Evolutionary conservation across 2,329 filamentous ascomycete species (phyloP).

Genomic region (Ceratocystis lukuohia): DNA sequence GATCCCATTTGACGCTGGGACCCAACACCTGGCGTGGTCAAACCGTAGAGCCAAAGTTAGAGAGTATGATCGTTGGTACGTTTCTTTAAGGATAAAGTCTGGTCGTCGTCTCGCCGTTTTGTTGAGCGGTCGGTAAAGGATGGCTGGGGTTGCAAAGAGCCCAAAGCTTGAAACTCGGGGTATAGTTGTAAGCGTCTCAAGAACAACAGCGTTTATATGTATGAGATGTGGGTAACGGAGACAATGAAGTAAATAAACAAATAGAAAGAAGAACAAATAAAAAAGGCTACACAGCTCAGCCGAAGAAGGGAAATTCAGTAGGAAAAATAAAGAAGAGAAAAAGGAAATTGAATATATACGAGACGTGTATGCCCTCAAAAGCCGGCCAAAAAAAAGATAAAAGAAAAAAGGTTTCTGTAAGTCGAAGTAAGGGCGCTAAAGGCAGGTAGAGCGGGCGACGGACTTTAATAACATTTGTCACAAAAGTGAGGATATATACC

Average conservation of each 20-base stretch:
- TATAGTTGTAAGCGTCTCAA: slow-evolving; percentile 3
- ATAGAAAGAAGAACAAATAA: not conserved
- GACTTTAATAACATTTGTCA: slow-evolving; percentile 1
- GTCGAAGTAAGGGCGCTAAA: not conserved
- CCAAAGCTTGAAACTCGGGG: slow-evolving; percentile 1
- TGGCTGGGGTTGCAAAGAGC: not conserved
- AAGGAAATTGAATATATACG: not conserved
- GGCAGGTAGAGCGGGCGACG: not conserved
- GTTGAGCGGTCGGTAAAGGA: not conserved
- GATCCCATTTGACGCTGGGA: not conserved
- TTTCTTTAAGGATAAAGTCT: not conserved
- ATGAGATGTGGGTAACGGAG: not conserved
- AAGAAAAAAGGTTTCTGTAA: not conserved
- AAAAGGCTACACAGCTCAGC: not conserved
- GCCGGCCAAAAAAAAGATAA: not conserved
- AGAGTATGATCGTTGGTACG: not conserved
- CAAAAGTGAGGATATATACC: not conserved
- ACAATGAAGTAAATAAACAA: not conserved
- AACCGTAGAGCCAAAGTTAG: not conserved
- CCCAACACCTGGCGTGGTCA: not conserved
- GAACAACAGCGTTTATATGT: not conserved
- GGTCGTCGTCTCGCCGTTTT: not conserved
- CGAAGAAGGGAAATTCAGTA: not conserved
- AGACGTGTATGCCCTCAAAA: not conserved
- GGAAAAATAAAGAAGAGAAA: slow-evolving; percentile 5